Base-by-base conservation (phyloP, 306 rosid genomes). In the Senna siamea region DNA sequence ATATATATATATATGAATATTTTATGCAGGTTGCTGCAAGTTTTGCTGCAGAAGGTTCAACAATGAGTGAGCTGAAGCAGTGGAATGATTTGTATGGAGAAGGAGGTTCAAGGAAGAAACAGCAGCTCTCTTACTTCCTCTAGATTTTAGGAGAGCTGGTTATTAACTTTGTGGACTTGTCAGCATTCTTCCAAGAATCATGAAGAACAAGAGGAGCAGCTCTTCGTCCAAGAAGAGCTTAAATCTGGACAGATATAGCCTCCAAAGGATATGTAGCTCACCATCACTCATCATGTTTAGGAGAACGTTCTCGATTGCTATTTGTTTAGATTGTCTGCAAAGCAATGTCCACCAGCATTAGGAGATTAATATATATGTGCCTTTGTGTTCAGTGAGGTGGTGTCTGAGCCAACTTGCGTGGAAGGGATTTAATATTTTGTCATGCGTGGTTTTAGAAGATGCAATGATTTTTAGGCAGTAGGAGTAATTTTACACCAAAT, bases 51-150 rank as follows among this genome's bases (percentile, higher is more conserved):
- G 96, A 90, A 66, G 93, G 96, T 70, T 88, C 93, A 14, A 75
- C 83, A 28, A 88, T 90, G 93, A 70, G 54, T 15, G 91, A 88
- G 85, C 84, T 90, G 79, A 88, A 86, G 82, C 92, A 88, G 69
- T 90, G 96, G 96, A 90, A 90, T 54, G 93, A 90, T 0, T 64
- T 83, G 78, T 88, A 86, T 48, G 96, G 96, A 38, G 96, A 86
- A 60, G 96, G 96, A 34, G 96, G 96, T 70, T 88, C 96, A 66
- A 88, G 96, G 75, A 90, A 90, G 89, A 90, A 83, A 80, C 77
- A 90, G 69, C 96, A 90, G 57, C 85, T 88, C 15, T 81, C 96
- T 19, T 90, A 90, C 67, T 90, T 90, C 86, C 85, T 90, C 46
- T 88, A 88, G 80, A 54, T 15, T 53, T 74, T 53, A 8, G 19